phyloP scores from a whole-genome alignment of 2,329 filamentous ascomycete species.

The Botrytis paeoniae region DNA sequence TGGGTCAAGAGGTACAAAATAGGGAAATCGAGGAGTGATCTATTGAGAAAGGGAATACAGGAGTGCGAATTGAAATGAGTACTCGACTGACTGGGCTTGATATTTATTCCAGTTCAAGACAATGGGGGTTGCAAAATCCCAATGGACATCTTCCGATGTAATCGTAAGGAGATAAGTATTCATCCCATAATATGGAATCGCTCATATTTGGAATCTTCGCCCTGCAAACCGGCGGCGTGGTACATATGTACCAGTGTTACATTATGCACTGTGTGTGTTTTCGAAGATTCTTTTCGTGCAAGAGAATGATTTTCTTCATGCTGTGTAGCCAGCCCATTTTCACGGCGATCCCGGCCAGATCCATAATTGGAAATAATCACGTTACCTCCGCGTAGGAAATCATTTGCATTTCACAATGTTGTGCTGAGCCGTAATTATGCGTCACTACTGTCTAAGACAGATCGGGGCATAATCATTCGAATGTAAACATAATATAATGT shows the following conservation, averaged over 20 bases:
- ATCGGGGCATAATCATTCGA: not conserved
- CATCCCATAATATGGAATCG: not conserved
- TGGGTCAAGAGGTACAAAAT: not conserved
- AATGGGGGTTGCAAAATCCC: not conserved
- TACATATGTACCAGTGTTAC: conserved; percentile 6
- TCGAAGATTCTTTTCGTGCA: conserved; percentile 14
- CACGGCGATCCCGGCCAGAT: conserved; percentile 13
- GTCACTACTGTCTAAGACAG: not conserved
- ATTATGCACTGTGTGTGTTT: not conserved
- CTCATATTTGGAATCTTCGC: not conserved
- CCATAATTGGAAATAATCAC: conserved; percentile 5
- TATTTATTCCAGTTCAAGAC: not conserved
- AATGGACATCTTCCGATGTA: not conserved
- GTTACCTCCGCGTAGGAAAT: not conserved
- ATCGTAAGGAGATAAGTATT: not conserved
- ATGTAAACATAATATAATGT: not conserved
- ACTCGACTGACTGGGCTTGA: not conserved
- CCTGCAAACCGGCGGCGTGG: not conserved
- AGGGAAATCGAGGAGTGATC: not conserved
- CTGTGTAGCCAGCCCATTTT: conserved; percentile 6
- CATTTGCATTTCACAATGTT: not conserved
- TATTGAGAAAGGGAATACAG: not conserved
- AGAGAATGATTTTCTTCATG: conserved; percentile 5
- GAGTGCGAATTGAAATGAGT: not conserved
- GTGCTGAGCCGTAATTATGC: conserved; percentile 4